Conservation (phyloP, 345 rosid genomes). For the Hypericum androsaemum region DNA sequence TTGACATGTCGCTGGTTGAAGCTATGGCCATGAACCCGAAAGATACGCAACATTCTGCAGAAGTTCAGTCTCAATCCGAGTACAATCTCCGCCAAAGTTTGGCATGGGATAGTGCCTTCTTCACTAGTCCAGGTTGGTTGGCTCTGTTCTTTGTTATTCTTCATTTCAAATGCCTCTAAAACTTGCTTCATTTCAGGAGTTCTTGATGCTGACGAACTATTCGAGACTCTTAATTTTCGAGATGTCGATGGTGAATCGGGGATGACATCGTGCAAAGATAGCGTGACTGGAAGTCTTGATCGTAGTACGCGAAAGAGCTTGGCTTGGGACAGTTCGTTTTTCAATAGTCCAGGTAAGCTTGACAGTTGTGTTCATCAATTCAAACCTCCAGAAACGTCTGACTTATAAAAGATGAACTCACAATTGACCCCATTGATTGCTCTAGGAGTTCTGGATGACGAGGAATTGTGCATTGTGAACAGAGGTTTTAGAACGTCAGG, state of each 20-base stretch:
- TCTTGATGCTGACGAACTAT: slow-evolving; percentile 53
- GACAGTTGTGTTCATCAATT: too few species aligned
- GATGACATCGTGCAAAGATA: not conserved
- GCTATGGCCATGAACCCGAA: not conserved
- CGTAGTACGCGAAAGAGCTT: slow-evolving; percentile 29
- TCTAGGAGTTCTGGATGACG: slow-evolving; percentile 41
- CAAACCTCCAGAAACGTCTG: too few species aligned
- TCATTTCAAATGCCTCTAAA: not conserved
- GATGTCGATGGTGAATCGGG: slow-evolving; percentile 11
- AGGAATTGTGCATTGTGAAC: slow-evolving; percentile 35
- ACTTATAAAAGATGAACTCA: too few species aligned
- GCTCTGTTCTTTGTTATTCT: not conserved
- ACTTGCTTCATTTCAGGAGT: slow-evolving; percentile 26
- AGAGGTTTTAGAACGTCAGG: slow-evolving; percentile 28
- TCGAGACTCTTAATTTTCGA: slow-evolving; percentile 30
- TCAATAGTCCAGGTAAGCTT: slow-evolving; percentile 30
- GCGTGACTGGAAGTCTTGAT: slow-evolving; percentile 4
- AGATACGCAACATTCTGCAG: not conserved
- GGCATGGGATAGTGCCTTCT: slow-evolving; percentile 69
- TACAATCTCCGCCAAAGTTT: slow-evolving; percentile 45
- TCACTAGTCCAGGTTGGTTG: slow-evolving; percentile 45
- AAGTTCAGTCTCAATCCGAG: not conserved
- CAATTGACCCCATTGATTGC: not conserved
- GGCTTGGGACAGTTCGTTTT: slow-evolving; percentile 47
- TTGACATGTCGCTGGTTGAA: slow-evolving; percentile 9